These are phyloP conservation scores for Acacia acuminata DNA, from an alignment of 306 rosid genomes.

Conservation along the genomic window DNA sequence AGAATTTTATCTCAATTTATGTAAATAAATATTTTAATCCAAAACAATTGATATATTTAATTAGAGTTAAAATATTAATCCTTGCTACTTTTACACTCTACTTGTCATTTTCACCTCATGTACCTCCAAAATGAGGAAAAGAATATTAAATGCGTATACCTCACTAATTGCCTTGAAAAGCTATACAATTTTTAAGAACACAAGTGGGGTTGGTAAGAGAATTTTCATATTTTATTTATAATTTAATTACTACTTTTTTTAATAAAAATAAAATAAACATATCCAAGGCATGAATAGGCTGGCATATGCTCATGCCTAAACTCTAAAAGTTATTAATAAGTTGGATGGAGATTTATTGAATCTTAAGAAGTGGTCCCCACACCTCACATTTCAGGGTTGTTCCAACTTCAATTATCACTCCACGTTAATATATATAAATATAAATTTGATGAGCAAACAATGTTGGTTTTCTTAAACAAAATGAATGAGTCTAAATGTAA, in stretches of 20 bases:
- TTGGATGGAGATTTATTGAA: constrained; percentile 1
- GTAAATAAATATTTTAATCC: too few relatives aligned
- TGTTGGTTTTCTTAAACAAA: background rate
- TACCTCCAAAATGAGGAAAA: background rate
- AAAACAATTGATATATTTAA: background rate
- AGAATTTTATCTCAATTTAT: too few relatives aligned
- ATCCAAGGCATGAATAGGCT: background rate
- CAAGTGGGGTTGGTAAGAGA: background rate
- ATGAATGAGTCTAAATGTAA: background rate
- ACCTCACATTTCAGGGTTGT: background rate
- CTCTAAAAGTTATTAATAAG: background rate
- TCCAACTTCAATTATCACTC: background rate
- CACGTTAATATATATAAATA: too few relatives aligned
- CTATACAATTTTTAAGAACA: background rate
- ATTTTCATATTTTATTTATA: background rate
- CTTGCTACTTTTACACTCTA: background rate
- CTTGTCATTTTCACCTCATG: background rate
- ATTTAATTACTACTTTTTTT: background rate
- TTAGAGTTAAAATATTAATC: background rate
- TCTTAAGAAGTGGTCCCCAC: constrained; percentile 18
- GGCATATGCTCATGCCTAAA: constrained; percentile 5
- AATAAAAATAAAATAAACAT: constrained; percentile 1
- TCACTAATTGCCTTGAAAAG: background rate
- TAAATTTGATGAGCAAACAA: background rate
- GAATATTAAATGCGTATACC: background rate